Evolutionary conservation across 2,329 filamentous ascomycete genomes (phyloP), one percentile per base, ranked within the genome.

Genomic region (Teratosphaeria gauchensis): DNA sequence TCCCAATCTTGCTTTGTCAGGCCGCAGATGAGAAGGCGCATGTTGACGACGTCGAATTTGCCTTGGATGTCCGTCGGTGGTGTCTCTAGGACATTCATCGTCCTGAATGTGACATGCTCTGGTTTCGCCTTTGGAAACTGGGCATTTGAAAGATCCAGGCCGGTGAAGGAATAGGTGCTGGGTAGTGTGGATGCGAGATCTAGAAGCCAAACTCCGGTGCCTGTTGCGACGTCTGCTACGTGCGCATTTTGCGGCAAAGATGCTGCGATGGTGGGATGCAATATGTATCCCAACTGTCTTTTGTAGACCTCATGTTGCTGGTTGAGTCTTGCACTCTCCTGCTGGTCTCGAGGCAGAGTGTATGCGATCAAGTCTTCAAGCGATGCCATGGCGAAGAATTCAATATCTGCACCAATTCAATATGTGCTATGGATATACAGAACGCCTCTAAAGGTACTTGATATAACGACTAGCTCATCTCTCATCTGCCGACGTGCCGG

Each of bases 191-290:
- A 28, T 12, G 64, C 61, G 2, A 64, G 48, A 6, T 65, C 61
- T 7, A 58, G 32, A 33, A 66, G 57, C 63, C 63, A 67, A 1
- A 61, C 52, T 7, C 65, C 65, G 12, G 64, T 65, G 8, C 65
- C 65, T 7, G 64, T 66, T 4, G 60, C 65, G 4, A 67, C 32
- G 31, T 67, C 65, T 28, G 63, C 65, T 12, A 67, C 59, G 7
- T 51, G 58, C 2, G 61, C 61, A 33, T 59, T 51, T 11, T 57
- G 31, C 2, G 63, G 60, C 5, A 65, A 31, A 16, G 53, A 48
- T 12, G 31, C 38, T 21, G 53, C 59, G 38, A 66, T 61, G 2
- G 51, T 28, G 6, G 63, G 64, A 46, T 66, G 62, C 3, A 65
- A 53, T 8, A 62, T 14, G 55, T 61, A 64, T 19, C 63, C 63